Percentiles rank a stretch among this genome's conserved stretches.
These are phyloP conservation scores for Daldinia sp. DNA, from an alignment of 2,329 filamentous ascomycete genomes.

Conservation along the genomic window DNA sequence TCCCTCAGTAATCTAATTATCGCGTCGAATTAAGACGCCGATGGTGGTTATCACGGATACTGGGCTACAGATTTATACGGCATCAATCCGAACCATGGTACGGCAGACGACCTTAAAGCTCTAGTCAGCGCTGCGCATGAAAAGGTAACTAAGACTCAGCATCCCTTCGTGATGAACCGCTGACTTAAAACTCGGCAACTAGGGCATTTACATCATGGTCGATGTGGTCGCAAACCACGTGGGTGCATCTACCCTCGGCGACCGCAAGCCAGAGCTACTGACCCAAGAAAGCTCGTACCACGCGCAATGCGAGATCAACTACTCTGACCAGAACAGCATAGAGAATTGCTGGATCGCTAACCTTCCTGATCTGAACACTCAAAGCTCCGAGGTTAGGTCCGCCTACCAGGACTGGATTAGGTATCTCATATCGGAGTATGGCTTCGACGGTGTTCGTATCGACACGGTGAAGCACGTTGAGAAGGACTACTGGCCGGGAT, in stretches of 20 bases:
- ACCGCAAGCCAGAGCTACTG: constrained; percentile 53
- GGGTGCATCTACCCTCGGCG: constrained; percentile 58
- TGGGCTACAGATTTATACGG: constrained; percentile 60
- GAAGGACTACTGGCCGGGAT: constrained; percentile 64
- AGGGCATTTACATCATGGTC: constrained; percentile 54
- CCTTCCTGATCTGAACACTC: constrained; percentile 70
- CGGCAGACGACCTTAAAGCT: constrained; percentile 63
- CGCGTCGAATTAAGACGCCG: constrained; percentile 43
- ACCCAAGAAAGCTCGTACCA: constrained; percentile 68
- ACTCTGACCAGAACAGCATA: constrained; percentile 57
- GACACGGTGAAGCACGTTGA: constrained; percentile 70
- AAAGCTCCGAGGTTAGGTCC: constrained; percentile 55
- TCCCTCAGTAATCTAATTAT: not conserved
- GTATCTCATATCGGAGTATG: constrained; percentile 65
- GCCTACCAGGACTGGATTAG: constrained; percentile 67
- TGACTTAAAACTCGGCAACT: not conserved
- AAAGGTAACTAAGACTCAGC: constrained; percentile 53
- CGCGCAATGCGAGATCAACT: constrained; percentile 65
- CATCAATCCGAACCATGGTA: constrained; percentile 67
- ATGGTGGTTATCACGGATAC: constrained; percentile 63
- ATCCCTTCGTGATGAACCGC: not conserved
- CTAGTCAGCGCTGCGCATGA: constrained; percentile 64
- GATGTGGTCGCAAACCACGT: constrained; percentile 64
- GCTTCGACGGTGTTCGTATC: constrained; percentile 68
- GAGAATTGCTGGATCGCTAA: constrained; percentile 64